Evolutionary conservation across 2,329 filamentous ascomycete genomes (phyloP), one percentile per base, ranked within the genome.

Genomic region (Stemphylium beticola): DNA sequence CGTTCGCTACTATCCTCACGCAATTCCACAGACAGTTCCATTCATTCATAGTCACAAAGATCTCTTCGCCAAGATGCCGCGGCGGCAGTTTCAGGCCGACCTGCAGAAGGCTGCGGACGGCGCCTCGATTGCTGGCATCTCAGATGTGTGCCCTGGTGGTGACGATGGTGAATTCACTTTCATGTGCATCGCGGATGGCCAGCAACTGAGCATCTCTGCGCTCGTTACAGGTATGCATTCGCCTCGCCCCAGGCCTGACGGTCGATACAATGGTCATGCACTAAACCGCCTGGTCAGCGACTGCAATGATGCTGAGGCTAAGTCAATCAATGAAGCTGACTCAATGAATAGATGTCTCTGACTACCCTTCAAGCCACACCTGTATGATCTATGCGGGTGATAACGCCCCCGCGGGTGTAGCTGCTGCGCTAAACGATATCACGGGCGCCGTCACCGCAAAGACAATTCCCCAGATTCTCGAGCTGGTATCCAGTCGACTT

Each of bases 81-180:
- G 87, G 54, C 84, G 82, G 65, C 82, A 83, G 32, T 93, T 90
- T 72, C 79, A 86, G 42, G 77, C 79, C 45, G 88, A 93, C 69
- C 76, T 80, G 66, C 77, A 71, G 24, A 74, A 76, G 38, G 79
- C 75, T 7, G 76, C 73, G 6, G 56, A 66, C 12, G 65, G 69
- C 36, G 67, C 74, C 17, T 65, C 65, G 2, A 77, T 85, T 41
- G 59, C 76, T 1, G 76, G 81, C 43, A 78, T 95, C 42, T 76
- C 76, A 42, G 69, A 79, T 31, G 76, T 96, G 20, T 76, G 77
- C 31, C 77, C 79, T 32, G 89, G 89, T 14, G 85, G 87, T 4
- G 87, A 89, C 29, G 89, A 93, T 72, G 90, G 89, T 45, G 85
- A 90, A 52, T 80, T 96, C 52, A 82, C 81, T 12, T 89, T 93